Conservation (phyloP, 2,329 filamentous ascomycete genomes). For the Cryphonectria parasitica region DNA sequence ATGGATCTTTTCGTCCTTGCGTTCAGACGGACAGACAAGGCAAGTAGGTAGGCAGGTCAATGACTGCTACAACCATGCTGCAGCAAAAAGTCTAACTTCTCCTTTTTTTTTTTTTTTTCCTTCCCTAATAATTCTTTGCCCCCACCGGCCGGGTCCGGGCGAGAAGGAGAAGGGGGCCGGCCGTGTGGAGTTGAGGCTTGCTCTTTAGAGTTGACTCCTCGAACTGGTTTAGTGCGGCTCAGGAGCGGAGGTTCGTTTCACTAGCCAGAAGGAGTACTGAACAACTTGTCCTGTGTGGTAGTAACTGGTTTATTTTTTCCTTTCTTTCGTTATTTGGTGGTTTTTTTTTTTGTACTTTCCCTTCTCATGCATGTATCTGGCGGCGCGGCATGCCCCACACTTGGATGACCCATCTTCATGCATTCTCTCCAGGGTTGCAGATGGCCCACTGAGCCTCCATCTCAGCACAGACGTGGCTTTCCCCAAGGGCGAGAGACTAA, state of each 20-base stretch:
- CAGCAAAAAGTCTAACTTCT: neutral
- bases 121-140: no score
- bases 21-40: neutral
- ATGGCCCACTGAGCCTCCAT: conserved; percentile 1
- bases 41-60: neutral
- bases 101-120: neutral
- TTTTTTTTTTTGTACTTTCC: no score
- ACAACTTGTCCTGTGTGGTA: neutral
- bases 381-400: neutral
- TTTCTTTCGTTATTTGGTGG: neutral
- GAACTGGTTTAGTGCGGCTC: conserved; percentile 18
- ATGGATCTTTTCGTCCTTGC: neutral
- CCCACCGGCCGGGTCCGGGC: neutral
- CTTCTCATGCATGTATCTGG: neutral
- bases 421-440: neutral
- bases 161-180: neutral
- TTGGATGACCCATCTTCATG: neutral
- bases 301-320: neutral
- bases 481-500: neutral
- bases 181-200: neutral
- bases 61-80: neutral
- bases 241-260: conserved; percentile 8
- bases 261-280: conserved; percentile 4
- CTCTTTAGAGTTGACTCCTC: neutral
- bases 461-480: conserved; percentile 10